Evolutionary conservation across 805 yeast genomes (phyloP), one percentile per base, ranked within the genome.

Genomic region (Kodamaea kaohsiungensis): DNA sequence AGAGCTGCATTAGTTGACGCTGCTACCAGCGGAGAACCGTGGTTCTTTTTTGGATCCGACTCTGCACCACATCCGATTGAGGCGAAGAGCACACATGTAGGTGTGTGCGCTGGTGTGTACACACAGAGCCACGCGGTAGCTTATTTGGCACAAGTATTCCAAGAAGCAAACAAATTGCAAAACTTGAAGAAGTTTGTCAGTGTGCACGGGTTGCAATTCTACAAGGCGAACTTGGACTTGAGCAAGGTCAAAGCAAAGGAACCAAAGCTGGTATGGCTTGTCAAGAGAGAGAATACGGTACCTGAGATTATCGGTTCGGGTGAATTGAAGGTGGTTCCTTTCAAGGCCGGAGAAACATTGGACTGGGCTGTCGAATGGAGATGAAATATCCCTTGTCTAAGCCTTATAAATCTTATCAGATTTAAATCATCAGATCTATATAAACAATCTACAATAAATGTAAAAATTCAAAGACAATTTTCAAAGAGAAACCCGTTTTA

Each of bases 81-180:
- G 58, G 85, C 85, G 56, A 96, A 96, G 71, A 78, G 89, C 22
- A 86, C 81, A 56, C 91, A 84, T 60, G 75, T 78, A 38, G 93
- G 92, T 18, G 98, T 93, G 15, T 91, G 98, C 64, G 99, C 99
- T n/a, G 99, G 99, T 65, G 97, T 95, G 7, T 95, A 82, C 72
- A 89, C 98, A 1, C 99, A 95, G 70, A 81, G 89, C 18, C 83
- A 83, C 61, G 96, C 88, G 1, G 70, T 95, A 16, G 78, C 91
- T 7, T 95, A 93, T 60, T 73, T 95, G 25, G 98, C 98, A 2
- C 88, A 92, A 68, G 83, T 89, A 0, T 95, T 96, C 64, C 96
- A 89, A 25, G 70, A 78, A 52, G 79, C 72, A 16, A 85, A 81
- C 12, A 81, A 84, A 57, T 72, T 95, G 45, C 86, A 86, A 45